Conservation (phyloP, 768 basidiomycete species). For the Termitomyces sp. region DNA sequence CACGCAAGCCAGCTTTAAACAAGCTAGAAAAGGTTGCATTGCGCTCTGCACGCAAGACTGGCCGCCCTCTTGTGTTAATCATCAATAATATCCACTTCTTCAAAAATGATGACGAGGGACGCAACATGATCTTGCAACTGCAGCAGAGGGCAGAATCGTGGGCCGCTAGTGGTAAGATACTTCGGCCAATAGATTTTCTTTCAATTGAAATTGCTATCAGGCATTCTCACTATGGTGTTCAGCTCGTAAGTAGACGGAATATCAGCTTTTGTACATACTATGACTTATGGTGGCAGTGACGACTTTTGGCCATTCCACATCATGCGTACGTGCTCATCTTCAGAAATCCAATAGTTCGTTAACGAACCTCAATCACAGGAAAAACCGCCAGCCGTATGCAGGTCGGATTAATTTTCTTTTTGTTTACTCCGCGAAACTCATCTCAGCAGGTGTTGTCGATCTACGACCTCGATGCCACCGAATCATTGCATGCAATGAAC, state of each 20-base stretch:
- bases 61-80: conserved; percentile 74
- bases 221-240: conserved; percentile 78
- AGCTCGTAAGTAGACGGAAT: conserved; percentile 50
- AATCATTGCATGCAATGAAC: conserved; percentile 56
- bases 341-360: conserved; percentile 2
- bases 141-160: conserved; percentile 87
- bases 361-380: conserved; percentile 35
- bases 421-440: background rate
- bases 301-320: conserved; percentile 81
- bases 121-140: conserved; percentile 78
- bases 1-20: conserved; percentile 53
- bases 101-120: conserved; percentile 74
- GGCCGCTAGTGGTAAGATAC: conserved; percentile 67
- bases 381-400: conserved; percentile 76
- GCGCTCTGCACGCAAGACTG: conserved; percentile 49
- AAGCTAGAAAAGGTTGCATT: conserved; percentile 88
- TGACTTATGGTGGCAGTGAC: conserved; percentile 47
- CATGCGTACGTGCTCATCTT: conserved; percentile 48
- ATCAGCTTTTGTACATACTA: conserved; percentile 7
- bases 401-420: conserved; percentile 30
- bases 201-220: conserved; percentile 29
- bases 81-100: conserved; percentile 80
- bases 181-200: conserved; percentile 2
- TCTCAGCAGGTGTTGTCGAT: conserved; percentile 60
- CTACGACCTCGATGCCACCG: conserved; percentile 60